Conservation (phyloP, 2,329 filamentous ascomycete species). For the Thelonectria blattea region DNA sequence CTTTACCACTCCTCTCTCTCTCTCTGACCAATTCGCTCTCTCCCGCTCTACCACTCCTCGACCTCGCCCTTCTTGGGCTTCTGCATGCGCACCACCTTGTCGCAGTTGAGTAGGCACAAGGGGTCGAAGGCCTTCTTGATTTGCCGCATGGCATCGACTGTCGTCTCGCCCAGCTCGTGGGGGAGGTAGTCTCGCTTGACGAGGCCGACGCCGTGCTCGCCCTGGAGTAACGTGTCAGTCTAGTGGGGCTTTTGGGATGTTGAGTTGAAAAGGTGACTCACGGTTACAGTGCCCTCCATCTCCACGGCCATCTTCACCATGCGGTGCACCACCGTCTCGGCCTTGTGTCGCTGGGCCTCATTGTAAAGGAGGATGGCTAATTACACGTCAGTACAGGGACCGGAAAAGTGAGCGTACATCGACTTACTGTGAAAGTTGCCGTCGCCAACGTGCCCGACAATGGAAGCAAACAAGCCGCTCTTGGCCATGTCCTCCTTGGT, state of each 20-base stretch:
- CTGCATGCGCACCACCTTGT: slow-evolving; percentile 71
- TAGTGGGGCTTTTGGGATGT: too few relatives aligned
- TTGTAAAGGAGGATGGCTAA: slow-evolving; percentile 64
- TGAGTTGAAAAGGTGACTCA: slow-evolving; percentile 39
- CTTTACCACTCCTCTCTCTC: slow-evolving; percentile 53
- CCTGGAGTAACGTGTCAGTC: slow-evolving; percentile 47
- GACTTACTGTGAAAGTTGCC: slow-evolving; percentile 75
- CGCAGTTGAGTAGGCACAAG: slow-evolving; percentile 70
- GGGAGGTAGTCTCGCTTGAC: slow-evolving; percentile 85
- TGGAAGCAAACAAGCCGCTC: slow-evolving; percentile 53
- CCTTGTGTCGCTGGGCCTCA: slow-evolving; percentile 68
- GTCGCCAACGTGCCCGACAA: slow-evolving; percentile 77
- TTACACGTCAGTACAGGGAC: not conserved
- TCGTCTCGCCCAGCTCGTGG: slow-evolving; percentile 75
- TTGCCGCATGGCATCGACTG: slow-evolving; percentile 85
- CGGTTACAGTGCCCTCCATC: slow-evolving; percentile 83
- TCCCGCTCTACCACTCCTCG: slow-evolving; percentile 47
- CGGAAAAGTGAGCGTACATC: not conserved
- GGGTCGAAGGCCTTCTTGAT: slow-evolving; percentile 84
- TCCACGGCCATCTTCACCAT: slow-evolving; percentile 89
- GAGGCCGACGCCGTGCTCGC: slow-evolving; percentile 83
- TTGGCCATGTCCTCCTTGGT: slow-evolving; percentile 58
- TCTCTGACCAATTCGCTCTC: too few relatives aligned
- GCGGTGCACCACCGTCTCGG: slow-evolving; percentile 75
- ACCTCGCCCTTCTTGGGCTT: slow-evolving; percentile 51